Percentiles rank a stretch among this genome's conserved stretches.
phyloP scores from a whole-genome alignment of 2,329 filamentous ascomycete genomes.

The Rhinocladiella similis region DNA sequence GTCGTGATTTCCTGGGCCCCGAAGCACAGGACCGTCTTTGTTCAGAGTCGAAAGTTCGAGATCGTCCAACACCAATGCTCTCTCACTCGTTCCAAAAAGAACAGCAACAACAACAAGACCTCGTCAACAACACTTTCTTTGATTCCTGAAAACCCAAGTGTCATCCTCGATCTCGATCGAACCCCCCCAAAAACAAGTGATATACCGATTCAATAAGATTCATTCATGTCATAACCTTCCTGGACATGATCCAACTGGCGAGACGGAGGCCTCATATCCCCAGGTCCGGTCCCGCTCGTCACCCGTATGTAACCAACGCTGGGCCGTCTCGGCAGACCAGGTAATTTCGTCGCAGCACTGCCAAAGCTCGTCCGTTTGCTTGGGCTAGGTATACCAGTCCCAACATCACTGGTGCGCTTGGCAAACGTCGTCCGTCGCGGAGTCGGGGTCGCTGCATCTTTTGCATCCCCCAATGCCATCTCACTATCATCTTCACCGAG shows the following conservation, averaged over 20 bases:
- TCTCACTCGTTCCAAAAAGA: too few species aligned
- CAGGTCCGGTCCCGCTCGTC: neutral
- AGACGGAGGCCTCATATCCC: conserved; percentile 21
- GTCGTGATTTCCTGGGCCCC: too few species aligned
- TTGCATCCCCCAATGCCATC: conserved; percentile 1
- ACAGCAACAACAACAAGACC: too few species aligned
- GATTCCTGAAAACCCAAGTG: too few species aligned
- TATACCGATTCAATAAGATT: conserved; percentile 24
- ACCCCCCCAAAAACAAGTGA: neutral
- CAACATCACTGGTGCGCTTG: conserved; percentile 45
- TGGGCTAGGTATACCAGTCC: conserved; percentile 29
- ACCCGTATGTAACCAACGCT: conserved; percentile 14
- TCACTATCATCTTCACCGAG: conserved; percentile 24
- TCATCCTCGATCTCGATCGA: neutral
- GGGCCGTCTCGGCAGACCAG: conserved; percentile 17
- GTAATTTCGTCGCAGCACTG: conserved; percentile 7
- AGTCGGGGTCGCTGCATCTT: conserved; percentile 17
- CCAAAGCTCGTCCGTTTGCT: conserved; percentile 26
- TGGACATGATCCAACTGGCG: conserved; percentile 12
- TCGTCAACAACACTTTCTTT: too few species aligned
- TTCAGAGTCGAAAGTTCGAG: too few species aligned
- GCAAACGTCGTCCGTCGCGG: conserved; percentile 37
- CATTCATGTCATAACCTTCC: conserved; percentile 26
- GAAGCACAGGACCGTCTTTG: too few species aligned
- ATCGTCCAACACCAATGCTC: too few species aligned